Conservation (phyloP, 495 filamentous ascomycete species). For the Xylaria curta region DNA sequence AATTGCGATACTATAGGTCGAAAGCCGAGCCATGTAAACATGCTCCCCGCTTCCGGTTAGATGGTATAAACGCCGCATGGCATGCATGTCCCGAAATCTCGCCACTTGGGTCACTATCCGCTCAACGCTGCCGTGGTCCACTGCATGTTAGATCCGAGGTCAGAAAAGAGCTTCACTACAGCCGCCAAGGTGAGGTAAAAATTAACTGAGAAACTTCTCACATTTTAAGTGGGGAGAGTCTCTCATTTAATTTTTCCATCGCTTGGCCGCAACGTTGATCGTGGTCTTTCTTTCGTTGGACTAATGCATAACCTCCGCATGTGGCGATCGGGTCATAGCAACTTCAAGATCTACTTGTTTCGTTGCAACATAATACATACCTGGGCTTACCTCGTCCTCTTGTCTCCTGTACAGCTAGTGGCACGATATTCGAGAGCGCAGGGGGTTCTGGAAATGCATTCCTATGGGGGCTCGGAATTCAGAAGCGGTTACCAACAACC, state of each 20-base stretch:
- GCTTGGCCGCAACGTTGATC: no score
- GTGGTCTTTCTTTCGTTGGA: background rate
- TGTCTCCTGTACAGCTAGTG: background rate
- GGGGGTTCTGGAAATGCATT: background rate
- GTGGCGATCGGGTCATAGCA: background rate
- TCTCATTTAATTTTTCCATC: no score
- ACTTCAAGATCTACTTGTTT: background rate
- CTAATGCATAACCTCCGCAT: background rate
- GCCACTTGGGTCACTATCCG: background rate
- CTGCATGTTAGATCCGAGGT: background rate
- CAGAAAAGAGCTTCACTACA: background rate
- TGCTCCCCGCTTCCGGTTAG: constrained; percentile 3
- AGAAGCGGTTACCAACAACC: background rate
- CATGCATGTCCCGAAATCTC: constrained; percentile 10
- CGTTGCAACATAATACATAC: background rate
- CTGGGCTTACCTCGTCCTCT: background rate
- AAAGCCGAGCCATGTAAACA: background rate
- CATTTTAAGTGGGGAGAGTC: no score
- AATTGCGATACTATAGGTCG: constrained; percentile 1
- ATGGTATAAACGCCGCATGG: background rate
- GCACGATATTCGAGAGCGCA: background rate
- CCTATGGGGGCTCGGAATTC: background rate
- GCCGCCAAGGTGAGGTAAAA: no score
- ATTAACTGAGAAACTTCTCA: no score
- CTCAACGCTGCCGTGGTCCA: background rate